Conservation (phyloP, 345 rosid species). For the Eucalyptus sp. region DNA sequence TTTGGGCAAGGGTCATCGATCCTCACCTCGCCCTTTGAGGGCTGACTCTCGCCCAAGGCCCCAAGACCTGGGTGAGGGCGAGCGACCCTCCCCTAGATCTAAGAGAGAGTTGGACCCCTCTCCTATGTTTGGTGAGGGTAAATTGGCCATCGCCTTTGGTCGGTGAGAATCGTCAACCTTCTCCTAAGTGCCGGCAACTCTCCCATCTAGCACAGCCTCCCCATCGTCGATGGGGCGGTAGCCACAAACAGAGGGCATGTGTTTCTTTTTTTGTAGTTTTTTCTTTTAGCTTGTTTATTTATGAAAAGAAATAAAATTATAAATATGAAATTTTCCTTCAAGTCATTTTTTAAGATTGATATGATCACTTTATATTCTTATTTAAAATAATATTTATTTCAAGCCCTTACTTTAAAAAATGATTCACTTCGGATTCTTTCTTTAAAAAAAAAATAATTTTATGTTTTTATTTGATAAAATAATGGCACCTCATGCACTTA, state of each 20-base stretch:
- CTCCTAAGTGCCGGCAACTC: accelerated
- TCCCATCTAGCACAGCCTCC: accelerated
- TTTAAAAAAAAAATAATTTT: no score
- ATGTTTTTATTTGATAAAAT: no score
- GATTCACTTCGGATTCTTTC: no score
- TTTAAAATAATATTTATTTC: no score
- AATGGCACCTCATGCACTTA: accelerated
- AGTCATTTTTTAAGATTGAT: accelerated
- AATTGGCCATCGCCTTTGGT: accelerated
- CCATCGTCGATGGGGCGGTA: accelerated
- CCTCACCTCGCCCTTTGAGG: accelerated
- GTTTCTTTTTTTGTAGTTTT: no score
- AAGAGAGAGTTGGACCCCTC: no score
- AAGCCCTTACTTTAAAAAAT: no score
- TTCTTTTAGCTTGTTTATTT: no score
- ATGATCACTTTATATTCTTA: no score
- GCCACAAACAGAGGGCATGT: accelerated
- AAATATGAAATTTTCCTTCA: no score
- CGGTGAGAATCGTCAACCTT: accelerated
- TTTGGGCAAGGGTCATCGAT: accelerated
- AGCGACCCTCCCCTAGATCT: accelerated
- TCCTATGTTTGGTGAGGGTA: accelerated
- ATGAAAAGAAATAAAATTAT: no score
- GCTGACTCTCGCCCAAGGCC: accelerated
- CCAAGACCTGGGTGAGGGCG: accelerated